These are phyloP conservation scores for Colletotrichum spinosum DNA, from an alignment of 2,329 filamentous ascomycete genomes.

Conservation along the genomic window DNA sequence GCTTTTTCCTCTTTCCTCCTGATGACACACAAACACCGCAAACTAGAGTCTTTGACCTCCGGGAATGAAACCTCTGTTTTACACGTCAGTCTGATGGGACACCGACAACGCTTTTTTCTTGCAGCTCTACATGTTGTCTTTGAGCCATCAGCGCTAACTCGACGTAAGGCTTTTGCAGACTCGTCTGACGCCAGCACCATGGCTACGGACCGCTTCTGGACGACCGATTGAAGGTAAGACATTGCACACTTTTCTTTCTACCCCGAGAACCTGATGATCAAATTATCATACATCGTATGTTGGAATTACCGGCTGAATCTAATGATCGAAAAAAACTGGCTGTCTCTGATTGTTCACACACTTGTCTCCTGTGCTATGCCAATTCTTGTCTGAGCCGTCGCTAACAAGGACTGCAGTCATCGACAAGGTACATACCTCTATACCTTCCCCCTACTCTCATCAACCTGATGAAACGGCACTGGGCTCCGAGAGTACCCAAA, in stretches of 20 bases:
- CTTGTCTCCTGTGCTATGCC: slow-evolving; percentile 15
- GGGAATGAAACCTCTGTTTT: slow-evolving; percentile 86
- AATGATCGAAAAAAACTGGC: slow-evolving; percentile 86
- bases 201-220: slow-evolving; percentile 12
- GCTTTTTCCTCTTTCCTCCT: slow-evolving; percentile 54
- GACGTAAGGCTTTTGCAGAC: slow-evolving; percentile 21
- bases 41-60: slow-evolving; percentile 98
- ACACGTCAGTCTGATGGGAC: slow-evolving; percentile 89
- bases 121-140: slow-evolving; percentile 9
- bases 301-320: slow-evolving; percentile 97
- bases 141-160: slow-evolving; percentile 18
- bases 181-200: slow-evolving; percentile 16
- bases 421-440: slow-evolving; percentile 40
- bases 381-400: slow-evolving; percentile 29
- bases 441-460: slow-evolving; percentile 38
- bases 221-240: slow-evolving; percentile 26
- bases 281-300: slow-evolving; percentile 77
- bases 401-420: slow-evolving; percentile 47
- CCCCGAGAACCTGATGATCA: slow-evolving; percentile 64
- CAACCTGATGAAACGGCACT: slow-evolving; percentile 92
- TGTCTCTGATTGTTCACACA: slow-evolving; percentile 75
- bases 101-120: slow-evolving; percentile 42
- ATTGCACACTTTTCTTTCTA: neutral
- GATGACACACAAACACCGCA: slow-evolving; percentile 88
- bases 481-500: slow-evolving; percentile 82